Percentiles rank a stretch among this genome's conserved stretches.
phyloP scores from a whole-genome alignment of 148 eudicot genomes.

The Spergularia marina region DNA sequence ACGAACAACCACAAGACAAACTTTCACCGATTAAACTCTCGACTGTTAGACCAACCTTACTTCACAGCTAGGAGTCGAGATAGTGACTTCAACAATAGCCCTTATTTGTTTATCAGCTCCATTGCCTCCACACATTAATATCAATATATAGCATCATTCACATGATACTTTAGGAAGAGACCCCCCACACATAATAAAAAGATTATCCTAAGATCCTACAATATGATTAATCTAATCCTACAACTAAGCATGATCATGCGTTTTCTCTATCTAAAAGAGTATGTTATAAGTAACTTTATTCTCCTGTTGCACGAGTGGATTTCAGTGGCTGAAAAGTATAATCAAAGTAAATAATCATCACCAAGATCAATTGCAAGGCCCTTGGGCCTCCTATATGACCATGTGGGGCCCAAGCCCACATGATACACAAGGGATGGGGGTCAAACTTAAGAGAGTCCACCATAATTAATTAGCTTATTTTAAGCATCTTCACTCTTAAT shows the following conservation, averaged over 20 bases:
- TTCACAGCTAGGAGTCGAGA: too few species aligned
- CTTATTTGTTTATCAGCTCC: too few species aligned
- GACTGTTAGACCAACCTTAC: too few species aligned
- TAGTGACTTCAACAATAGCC: too few species aligned
- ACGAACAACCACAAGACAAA: too few species aligned
- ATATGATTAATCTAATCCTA: constrained; percentile 4
- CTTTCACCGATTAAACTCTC: too few species aligned
- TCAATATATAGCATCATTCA: background rate
- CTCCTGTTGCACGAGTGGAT: constrained; percentile 23
- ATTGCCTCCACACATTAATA: too few species aligned
- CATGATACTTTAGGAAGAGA: background rate
- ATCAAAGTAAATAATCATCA: constrained; percentile 6
- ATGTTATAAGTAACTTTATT: background rate
- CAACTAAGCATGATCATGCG: constrained; percentile 16
- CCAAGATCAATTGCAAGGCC: constrained; percentile 18
- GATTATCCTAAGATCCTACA: constrained; percentile 9
- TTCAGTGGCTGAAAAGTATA: constrained; percentile 11
- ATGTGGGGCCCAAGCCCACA: constrained; percentile 6
- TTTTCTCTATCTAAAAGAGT: background rate
- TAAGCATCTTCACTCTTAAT: background rate
- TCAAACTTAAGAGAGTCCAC: constrained; percentile 15
- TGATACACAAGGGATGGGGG: constrained; percentile 4
- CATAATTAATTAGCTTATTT: background rate
- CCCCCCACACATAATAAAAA: constrained; percentile 2
- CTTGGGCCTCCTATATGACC: background rate